Base-by-base conservation (phyloP, 73 alveolate genomes). In the Paraurostyla sp. region DNA sequence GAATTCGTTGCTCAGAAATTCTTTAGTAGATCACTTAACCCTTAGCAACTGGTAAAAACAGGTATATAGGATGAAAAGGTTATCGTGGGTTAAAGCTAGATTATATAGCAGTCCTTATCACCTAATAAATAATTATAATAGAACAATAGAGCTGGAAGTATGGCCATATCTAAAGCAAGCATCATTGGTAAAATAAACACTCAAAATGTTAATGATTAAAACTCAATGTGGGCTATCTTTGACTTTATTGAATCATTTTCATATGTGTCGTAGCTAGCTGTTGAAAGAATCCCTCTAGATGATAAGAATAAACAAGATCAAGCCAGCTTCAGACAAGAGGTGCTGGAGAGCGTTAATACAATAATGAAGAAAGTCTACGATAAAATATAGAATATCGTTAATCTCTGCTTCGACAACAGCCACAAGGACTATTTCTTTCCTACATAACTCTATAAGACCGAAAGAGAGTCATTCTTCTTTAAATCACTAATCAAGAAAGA, bases 231-330 rank as follows among this genome's bases (percentile, higher is more conserved):
- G 63, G 84, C 38, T 15, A 69, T 69, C 23, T 41, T 69, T 22
- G 84, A 43, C 35, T 69, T 22, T 63, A 43, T 69, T 23, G 38
- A 15, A 43, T 38, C 84, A 29, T 75, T 48, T 75, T 75, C 73
- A 4, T 46, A 75, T 15, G 75, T 49, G 3, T 43, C 73, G 35
- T 23, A 75, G 30, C 48, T 75, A 23, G 73, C 60, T 25, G 87
- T 75, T 75, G 87, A 75, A 49, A 75, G 38, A 50, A 75, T 75
- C 25, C 87, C 87, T 15, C 29, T 75, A 48, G 52, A 75, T 6
- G 75, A 75, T 16, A 48, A 50, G 25, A 75, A 46, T 13, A 75
- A 75, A 75, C 27, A 75, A 46, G 87, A 75, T 29, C 27, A 75
- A 48, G 69, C 69, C 20, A 13, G 7, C 7, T 75, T 75, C 33